These are phyloP conservation scores for Pythium plurisporium DNA, from an alignment of 352 stramenopile species.

Conservation along the genomic window DNA sequence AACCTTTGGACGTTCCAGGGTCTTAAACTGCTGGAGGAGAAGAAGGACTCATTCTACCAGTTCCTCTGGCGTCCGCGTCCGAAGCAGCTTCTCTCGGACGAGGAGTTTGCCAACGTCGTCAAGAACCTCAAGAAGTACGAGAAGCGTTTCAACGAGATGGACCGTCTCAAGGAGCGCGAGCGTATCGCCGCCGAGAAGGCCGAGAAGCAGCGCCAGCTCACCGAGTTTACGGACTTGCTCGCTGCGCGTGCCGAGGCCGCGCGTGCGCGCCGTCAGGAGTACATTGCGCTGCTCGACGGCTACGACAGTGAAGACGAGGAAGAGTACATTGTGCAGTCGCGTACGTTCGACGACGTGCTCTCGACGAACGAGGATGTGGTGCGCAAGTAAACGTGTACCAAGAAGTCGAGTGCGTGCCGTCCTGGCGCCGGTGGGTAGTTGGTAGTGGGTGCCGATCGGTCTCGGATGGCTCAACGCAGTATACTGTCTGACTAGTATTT, in stretches of 20 bases:
- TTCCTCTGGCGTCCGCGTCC: constrained; percentile 90
- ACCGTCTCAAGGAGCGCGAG: constrained; percentile 80
- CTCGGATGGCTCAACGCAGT: background rate
- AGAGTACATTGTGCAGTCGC: constrained; percentile 80
- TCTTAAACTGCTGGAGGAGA: constrained; percentile 91
- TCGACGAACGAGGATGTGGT: constrained; percentile 66
- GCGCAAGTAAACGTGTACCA: constrained; percentile 36
- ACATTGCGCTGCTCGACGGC: constrained; percentile 63
- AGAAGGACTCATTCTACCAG: constrained; percentile 97
- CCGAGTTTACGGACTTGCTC: constrained; percentile 73
- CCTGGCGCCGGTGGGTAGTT: background rate
- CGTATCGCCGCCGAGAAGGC: constrained; percentile 55
- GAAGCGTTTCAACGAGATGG: constrained; percentile 86
- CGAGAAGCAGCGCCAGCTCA: constrained; percentile 62
- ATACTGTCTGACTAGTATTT: background rate
- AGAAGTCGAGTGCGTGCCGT: background rate
- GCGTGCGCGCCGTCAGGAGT: constrained; percentile 39
- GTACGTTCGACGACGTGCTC: constrained; percentile 70
- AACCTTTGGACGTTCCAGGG: constrained; percentile 98
- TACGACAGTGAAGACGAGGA: constrained; percentile 83
- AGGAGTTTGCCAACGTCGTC: constrained; percentile 92
- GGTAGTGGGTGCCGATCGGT: too few species aligned
- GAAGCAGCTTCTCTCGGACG: constrained; percentile 91
- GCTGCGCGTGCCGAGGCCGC: constrained; percentile 31
- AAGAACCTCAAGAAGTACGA: constrained; percentile 98